Base-by-base conservation (phyloP, 257 asterid species). In the Nemophila menziesii region DNA sequence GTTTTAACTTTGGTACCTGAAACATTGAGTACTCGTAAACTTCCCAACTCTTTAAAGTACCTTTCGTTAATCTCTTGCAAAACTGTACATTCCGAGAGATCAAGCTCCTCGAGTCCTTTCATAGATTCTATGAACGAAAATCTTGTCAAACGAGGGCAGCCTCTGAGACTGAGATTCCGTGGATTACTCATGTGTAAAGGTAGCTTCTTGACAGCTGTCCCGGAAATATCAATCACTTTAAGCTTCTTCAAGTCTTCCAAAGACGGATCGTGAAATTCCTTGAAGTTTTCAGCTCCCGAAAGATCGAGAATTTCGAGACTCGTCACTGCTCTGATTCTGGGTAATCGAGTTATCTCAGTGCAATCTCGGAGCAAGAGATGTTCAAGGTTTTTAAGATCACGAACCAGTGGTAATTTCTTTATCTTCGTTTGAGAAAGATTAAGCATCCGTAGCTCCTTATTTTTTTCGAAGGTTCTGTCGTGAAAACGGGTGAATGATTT, bases 181-280 rank as follows among this genome's bases (percentile, higher is more conserved):
- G 67, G 74, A 17, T 43, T 54, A 17, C 58, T 43, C 20, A 66
- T 12, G 20, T 56, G 60, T 16, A 59, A 41, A 11, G 74, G 74
- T 16, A 71, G 20, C 40, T 54, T 39, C 27, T 19, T 24, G 36
- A 66, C 47, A 14, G 65, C 34, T 33, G 78, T 71, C 55, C 55
- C 13, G 5, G 78, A 71, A 9, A 54, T 52, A 51, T 71, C 56
- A 43, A 71, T 29, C 18, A 52, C 38, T 22, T 13, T 41, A 15
- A 66, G 62, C 16, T n/a, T 36, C 4, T 13, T 0, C 36, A 71
- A 63, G 0, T 40, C 23, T 23, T 56, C 57, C 9, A 66, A 23
- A 6, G 65, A 50, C n/a, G 71, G 68, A 57, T 71, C 74, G n/a
- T 62, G 51, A 16, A 71, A 67, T 40, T 51, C 59, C 11, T 71